phyloP scores from a whole-genome alignment of 148 eudicot genomes.

The Heliamphora exappendiculata region DNA sequence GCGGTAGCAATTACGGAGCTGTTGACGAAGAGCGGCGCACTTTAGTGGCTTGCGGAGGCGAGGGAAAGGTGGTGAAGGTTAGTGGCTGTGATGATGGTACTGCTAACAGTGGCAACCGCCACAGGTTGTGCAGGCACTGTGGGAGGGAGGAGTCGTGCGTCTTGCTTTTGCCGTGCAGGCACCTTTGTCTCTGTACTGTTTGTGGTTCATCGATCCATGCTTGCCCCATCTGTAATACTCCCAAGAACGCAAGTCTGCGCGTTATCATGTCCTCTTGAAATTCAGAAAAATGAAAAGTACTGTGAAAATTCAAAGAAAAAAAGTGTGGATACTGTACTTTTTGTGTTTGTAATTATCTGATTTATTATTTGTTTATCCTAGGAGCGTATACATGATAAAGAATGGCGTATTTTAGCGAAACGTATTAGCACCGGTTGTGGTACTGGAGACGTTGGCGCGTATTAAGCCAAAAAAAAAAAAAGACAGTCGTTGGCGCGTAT shows the following conservation, averaged over 20 bases:
- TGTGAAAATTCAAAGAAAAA: not conserved
- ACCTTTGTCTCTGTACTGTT: constrained; percentile 64
- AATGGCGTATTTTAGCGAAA: not conserved
- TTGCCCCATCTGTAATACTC: constrained; percentile 67
- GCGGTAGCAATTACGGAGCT: constrained; percentile 50
- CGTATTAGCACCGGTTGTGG: not conserved
- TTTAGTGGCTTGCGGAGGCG: not conserved
- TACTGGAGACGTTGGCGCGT: not conserved
- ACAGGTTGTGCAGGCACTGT: constrained; percentile 53
- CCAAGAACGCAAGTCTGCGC: constrained; percentile 54
- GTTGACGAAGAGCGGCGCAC: not conserved
- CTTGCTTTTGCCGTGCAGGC: constrained; percentile 76
- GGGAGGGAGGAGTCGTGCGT: constrained; percentile 63
- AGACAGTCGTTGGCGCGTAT: not conserved
- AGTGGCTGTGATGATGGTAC: not conserved
- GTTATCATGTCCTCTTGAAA: constrained; percentile 48
- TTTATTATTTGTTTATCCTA: not conserved
- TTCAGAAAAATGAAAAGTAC: not conserved
- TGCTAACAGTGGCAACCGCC: not conserved
- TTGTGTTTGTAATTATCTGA: too few relatives aligned
- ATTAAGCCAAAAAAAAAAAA: too few relatives aligned
- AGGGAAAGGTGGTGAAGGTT: not conserved
- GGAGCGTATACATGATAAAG: too few relatives aligned
- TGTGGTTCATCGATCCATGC: constrained; percentile 56
- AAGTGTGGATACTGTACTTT: too few relatives aligned